Base-by-base conservation (phyloP, 805 yeast species). In the Hermanozyma aechmeae region DNA sequence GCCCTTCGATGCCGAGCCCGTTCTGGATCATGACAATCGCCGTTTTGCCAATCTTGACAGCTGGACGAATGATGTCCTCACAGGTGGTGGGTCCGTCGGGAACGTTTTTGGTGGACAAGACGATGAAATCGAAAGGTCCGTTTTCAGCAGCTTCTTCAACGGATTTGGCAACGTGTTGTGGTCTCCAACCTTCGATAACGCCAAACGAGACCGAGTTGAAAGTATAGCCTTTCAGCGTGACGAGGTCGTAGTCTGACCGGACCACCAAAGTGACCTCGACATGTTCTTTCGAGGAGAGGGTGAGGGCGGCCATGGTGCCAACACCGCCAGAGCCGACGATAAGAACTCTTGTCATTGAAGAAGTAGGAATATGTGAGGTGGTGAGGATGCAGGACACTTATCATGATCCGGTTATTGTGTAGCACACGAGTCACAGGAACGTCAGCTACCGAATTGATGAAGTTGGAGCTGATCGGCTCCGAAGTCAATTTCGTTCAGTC, bases 1-100 rank as follows among this genome's bases (percentile, higher is more conserved):
- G 76, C 37, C 61, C 58, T 32, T 75, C 83, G 29, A 73, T 63
- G 31, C 73, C 82, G 34, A 78, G 58, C 0, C 84, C 86, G 46
- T 76, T 78, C 50, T 78, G 85, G 30, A 79, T 54, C 31, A 79
- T 58, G 2, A 79, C 66, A 24, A 77, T 53, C 10, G 71, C 53
- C 5, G 79, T 66, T 21, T 52, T 50, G 4, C 30, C 31, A 3
- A 40, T 26, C 3, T 38, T 39, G 11, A 29, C 19, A 4, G 42
- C 45, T 3, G 45, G 45, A 11, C 3, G 9, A 25, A 4, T 15
- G 24, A 48, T 19, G 22, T 43, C 38, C 45, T 56, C 57, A 51
- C 4, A 51, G 30, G 27, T 49, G 48, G 15, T 24, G 25, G 9
- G 26, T 5, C 6, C 40, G 16, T 43, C 47, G 10, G 64, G 62